These are phyloP conservation scores for Lichenothelia convexa DNA, from an alignment of 495 filamentous ascomycete species.

Conservation along the genomic window DNA sequence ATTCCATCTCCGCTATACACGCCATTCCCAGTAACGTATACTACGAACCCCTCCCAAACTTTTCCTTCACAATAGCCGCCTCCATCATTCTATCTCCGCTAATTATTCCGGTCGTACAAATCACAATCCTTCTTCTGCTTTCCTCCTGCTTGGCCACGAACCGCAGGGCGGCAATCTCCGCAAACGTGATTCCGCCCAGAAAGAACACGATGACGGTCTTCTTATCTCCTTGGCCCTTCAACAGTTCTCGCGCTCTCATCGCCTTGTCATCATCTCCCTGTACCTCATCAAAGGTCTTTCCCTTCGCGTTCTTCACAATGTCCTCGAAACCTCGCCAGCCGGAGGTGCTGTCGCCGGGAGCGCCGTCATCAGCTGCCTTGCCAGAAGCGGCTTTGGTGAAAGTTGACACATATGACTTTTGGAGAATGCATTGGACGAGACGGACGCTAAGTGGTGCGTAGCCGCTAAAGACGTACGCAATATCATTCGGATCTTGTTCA, in stretches of 20 bases:
- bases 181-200: slow-evolving; percentile 83
- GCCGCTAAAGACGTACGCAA: slow-evolving; percentile 92
- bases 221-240: slow-evolving; percentile 42
- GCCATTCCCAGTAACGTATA: background rate
- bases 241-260: slow-evolving; percentile 65
- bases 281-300: slow-evolving; percentile 74
- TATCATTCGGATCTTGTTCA: slow-evolving; percentile 88
- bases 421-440: slow-evolving; percentile 84
- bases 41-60: slow-evolving; percentile 43
- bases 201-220: slow-evolving; percentile 86
- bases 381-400: slow-evolving; percentile 25
- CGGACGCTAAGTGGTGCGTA: slow-evolving; percentile 89
- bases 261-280: slow-evolving; percentile 92
- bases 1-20: no score
- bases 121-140: slow-evolving; percentile 59
- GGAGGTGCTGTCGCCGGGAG: slow-evolving; percentile 27
- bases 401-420: slow-evolving; percentile 66
- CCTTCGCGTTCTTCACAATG: slow-evolving; percentile 44
- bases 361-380: slow-evolving; percentile 29
- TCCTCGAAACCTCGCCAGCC: slow-evolving; percentile 90
- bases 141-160: slow-evolving; percentile 83
- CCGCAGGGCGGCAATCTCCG: slow-evolving; percentile 84
- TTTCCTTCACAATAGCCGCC: slow-evolving; percentile 56
- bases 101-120: slow-evolving; percentile 81
- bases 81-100: slow-evolving; percentile 84